Conservation (phyloP, 2,329 filamentous ascomycete genomes). For the Aphanoascus verrucosus region DNA sequence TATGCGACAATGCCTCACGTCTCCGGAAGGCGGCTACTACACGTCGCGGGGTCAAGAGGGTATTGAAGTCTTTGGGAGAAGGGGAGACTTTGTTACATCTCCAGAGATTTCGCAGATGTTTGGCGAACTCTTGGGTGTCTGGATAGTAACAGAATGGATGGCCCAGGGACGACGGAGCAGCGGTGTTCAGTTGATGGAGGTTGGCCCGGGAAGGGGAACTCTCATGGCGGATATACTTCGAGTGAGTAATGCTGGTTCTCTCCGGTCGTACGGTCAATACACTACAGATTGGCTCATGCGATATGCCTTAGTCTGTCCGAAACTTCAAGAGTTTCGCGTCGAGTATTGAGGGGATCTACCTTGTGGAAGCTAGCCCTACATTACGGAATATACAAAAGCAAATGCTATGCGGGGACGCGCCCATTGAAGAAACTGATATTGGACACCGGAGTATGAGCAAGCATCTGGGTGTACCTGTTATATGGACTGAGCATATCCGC, state of each 20-base stretch:
- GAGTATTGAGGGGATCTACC: conserved; percentile 75
- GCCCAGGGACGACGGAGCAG: conserved; percentile 64
- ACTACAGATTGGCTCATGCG: neutral
- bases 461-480: conserved; percentile 60
- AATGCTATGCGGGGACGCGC: conserved; percentile 63
- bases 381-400: conserved; percentile 67
- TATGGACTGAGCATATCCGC: conserved; percentile 83
- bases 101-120: conserved; percentile 97
- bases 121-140: conserved; percentile 85
- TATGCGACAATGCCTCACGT: conserved; percentile 97
- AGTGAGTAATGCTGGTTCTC: conserved; percentile 42
- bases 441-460: conserved; percentile 68
- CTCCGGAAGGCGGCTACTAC: conserved; percentile 86
- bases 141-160: conserved; percentile 95
- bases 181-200: conserved; percentile 81
- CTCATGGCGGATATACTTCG: conserved; percentile 94
- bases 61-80: conserved; percentile 79
- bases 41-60: conserved; percentile 54
- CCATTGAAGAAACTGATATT: conserved; percentile 58
- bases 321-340: conserved; percentile 69
- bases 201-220: conserved; percentile 87
- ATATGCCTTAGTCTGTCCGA: conserved; percentile 55
- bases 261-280: neutral
- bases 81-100: conserved; percentile 92
- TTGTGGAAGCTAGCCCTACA: conserved; percentile 83